Evolutionary conservation across 176 grass and related monocot genomes (phyloP).

Genomic region (Aegilops longissima): DNA sequence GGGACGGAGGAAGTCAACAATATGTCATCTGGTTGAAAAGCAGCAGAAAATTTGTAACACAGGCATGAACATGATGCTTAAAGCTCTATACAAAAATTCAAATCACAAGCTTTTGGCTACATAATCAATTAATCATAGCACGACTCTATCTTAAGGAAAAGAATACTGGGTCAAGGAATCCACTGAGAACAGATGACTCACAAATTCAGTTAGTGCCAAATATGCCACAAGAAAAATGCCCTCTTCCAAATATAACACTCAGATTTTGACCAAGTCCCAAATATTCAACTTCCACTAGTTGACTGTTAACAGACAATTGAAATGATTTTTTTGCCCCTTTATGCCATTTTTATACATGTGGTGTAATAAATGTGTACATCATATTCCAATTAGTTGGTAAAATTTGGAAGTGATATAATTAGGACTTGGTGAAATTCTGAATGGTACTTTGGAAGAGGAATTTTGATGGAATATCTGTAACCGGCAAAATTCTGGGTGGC

Average conservation of each 20-base stretch:
- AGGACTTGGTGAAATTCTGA: background rate
- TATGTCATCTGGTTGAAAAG: background rate
- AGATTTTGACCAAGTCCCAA: too few species aligned
- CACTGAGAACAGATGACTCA: slow-evolving; percentile 2
- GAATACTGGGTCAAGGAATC: background rate
- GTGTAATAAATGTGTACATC: too few species aligned
- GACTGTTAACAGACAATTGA: too few species aligned
- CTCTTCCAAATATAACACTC: too few species aligned
- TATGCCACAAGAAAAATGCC: too few species aligned
- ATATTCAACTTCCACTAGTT: too few species aligned
- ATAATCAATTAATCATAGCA: slow-evolving; percentile 1
- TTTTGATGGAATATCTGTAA: background rate
- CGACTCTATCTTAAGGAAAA: background rate
- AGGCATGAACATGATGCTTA: background rate
- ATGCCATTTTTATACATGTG: too few species aligned
- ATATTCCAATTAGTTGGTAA: too few species aligned
- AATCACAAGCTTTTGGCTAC: slow-evolving; percentile 8
- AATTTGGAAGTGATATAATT: background rate
- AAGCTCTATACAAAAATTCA: background rate
- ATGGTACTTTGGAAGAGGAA: background rate
- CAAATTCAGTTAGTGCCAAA: background rate
- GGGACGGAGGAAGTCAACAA: background rate
- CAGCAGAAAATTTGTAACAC: background rate
- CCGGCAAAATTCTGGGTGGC: background rate
- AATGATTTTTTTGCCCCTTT: too few species aligned